These are phyloP conservation scores for Physcomitrium patens DNA, from an alignment of 225 moss, liverwort and hornwort genomes.

Conservation along the genomic window DNA sequence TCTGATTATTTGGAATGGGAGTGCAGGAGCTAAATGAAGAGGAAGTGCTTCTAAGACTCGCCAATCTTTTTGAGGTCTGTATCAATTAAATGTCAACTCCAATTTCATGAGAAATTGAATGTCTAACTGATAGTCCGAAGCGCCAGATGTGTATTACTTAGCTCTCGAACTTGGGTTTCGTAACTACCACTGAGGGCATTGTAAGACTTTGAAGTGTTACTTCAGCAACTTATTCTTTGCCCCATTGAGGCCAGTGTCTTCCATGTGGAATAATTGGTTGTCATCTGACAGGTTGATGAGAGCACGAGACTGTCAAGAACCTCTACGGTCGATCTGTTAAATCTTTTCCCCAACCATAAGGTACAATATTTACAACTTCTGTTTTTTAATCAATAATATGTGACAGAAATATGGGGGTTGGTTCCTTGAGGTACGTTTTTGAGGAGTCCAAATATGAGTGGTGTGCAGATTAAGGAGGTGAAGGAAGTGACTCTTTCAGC, in stretches of 20 bases:
- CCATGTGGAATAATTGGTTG: neutral
- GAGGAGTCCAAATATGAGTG: slow-evolving; percentile 21
- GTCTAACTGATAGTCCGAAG: neutral
- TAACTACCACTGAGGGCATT: neutral
- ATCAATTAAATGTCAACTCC: neutral
- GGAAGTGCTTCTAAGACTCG: slow-evolving; percentile 76
- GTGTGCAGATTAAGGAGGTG: slow-evolving; percentile 65
- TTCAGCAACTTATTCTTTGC: neutral
- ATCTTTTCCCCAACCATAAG: slow-evolving; percentile 67
- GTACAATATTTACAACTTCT: slow-evolving; percentile 24
- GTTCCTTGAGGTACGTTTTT: slow-evolving; percentile 4
- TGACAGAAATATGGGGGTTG: neutral
- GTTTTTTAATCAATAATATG: slow-evolving; percentile 1
- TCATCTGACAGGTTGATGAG: slow-evolving; percentile 69
- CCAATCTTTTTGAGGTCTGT: slow-evolving; percentile 86
- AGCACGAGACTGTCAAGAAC: slow-evolving; percentile 64
- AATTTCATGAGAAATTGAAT: neutral
- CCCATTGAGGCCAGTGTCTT: neutral
- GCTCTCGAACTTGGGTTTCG: neutral
- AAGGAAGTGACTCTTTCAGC: slow-evolving; percentile 79
- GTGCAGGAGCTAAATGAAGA: slow-evolving; percentile 73
- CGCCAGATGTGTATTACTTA: neutral
- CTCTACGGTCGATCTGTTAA: slow-evolving; percentile 66
- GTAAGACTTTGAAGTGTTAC: neutral
- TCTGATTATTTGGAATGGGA: slow-evolving; percentile 4